Evolutionary conservation across 176 grass and related monocot species (phyloP).

Genomic region (Bromus sterilis): DNA sequence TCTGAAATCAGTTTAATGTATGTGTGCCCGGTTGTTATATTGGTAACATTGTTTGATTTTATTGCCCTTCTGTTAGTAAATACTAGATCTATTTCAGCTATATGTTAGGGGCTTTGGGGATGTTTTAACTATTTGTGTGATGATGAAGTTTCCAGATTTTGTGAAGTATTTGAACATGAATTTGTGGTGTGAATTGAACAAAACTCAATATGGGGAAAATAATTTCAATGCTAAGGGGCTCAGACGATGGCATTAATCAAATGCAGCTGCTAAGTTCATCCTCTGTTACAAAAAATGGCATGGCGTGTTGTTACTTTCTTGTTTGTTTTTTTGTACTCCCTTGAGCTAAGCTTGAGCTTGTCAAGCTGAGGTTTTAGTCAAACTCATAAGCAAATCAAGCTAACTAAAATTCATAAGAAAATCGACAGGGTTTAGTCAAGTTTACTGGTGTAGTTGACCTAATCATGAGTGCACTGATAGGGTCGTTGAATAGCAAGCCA

Average conservation of each 20-base stretch:
- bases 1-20: not conserved
- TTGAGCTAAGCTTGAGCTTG: not conserved
- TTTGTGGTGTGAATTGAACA: not conserved
- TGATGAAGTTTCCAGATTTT: not conserved
- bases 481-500: not conserved
- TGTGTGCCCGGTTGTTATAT: not conserved
- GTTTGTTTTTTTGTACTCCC: not conserved
- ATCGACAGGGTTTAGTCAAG: not conserved
- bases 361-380: not conserved
- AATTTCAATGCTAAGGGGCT: not conserved
- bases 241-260: not conserved
- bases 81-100: not conserved
- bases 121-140: not conserved
- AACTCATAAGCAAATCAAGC: too few species aligned
- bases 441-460: not conserved
- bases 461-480: not conserved
- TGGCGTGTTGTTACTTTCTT: not conserved
- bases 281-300: not conserved
- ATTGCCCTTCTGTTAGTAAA: not conserved
- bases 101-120: not conserved
- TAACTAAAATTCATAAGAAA: not conserved
- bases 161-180: not conserved
- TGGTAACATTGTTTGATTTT: not conserved
- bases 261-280: not conserved
- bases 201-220: not conserved